A percentile compares a stretch with the other conserved stretches of the same genome.
These are phyloP conservation scores for Erythrobasidium hasegawianum DNA, from an alignment of 1,284 basidiomycete species.

Conservation along the genomic window DNA sequence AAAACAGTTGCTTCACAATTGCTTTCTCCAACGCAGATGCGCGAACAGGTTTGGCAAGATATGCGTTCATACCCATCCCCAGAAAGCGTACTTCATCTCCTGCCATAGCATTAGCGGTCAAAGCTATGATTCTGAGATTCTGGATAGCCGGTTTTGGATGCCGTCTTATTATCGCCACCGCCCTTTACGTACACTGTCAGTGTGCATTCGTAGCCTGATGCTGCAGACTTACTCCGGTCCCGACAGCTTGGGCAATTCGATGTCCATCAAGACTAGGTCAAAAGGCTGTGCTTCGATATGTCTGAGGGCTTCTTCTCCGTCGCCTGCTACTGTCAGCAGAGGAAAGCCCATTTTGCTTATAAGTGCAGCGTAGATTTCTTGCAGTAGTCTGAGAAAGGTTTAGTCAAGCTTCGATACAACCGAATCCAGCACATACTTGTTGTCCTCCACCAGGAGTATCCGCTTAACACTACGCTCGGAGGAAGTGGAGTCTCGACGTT, in stretches of 20 bases:
- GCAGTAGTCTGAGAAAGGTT: slow-evolving; percentile 28
- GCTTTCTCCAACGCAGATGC: slow-evolving; percentile 16
- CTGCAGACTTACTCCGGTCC: slow-evolving; percentile 22
- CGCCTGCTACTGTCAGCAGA: slow-evolving; percentile 11
- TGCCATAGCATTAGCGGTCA: slow-evolving; percentile 28
- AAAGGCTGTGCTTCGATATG: slow-evolving; percentile 2
- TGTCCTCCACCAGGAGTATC: slow-evolving; percentile 42
- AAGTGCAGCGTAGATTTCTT: slow-evolving; percentile 21
- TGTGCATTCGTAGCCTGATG: no score
- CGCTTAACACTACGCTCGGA: slow-evolving; percentile 8
- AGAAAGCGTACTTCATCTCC: slow-evolving; percentile 30
- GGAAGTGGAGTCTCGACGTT: neutral
- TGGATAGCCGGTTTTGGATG: neutral
- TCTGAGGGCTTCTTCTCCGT: slow-evolving; percentile 15
- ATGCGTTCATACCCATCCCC: slow-evolving; percentile 20
- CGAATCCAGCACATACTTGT: no score
- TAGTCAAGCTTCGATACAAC: no score
- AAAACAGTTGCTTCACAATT: neutral
- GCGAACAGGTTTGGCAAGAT: slow-evolving; percentile 27
- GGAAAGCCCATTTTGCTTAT: slow-evolving; percentile 20
- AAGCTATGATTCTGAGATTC: slow-evolving; percentile 19
- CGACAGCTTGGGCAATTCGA: slow-evolving; percentile 30
- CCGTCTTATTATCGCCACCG: slow-evolving; percentile 12
- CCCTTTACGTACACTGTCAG: no score
- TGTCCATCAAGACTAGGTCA: slow-evolving; percentile 26